Evolutionary conservation across 768 basidiomycete species (phyloP).

Genomic region (Suillus placidus): DNA sequence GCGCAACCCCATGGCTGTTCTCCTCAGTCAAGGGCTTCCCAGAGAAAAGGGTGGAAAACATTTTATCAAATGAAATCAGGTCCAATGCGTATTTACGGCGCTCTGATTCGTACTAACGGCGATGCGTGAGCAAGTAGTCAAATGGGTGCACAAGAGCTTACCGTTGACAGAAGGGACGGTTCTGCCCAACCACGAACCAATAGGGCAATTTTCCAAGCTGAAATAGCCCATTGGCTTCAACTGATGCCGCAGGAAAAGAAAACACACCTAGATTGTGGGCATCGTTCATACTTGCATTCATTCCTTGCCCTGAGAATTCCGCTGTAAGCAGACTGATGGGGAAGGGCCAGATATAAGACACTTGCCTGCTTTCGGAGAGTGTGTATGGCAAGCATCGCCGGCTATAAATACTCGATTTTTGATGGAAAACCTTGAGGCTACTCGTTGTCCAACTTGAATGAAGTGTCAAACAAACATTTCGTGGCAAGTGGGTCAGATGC

Average conservation of each 20-base stretch:
- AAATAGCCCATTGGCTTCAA: constrained; percentile 1
- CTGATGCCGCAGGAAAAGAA: not conserved
- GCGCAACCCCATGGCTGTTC: constrained; percentile 40
- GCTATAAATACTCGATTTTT: constrained; percentile 57
- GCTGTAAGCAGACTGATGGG: constrained; percentile 13
- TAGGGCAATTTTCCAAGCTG: constrained; percentile 56
- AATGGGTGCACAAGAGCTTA: constrained; percentile 26
- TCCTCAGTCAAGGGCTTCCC: constrained; percentile 48
- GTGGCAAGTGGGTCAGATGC: constrained; percentile 10
- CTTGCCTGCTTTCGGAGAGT: constrained; percentile 45
- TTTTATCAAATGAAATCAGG: constrained; percentile 55
- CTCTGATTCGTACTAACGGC: constrained; percentile 51
- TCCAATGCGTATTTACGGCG: constrained; percentile 56
- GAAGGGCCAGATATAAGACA: not conserved
- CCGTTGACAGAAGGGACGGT: constrained; percentile 47
- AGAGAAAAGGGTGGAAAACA: constrained; percentile 54
- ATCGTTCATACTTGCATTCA: constrained; percentile 59
- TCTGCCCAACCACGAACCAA: constrained; percentile 53
- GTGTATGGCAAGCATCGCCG: constrained; percentile 55
- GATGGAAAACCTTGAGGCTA: constrained; percentile 52
- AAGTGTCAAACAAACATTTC: not conserved
- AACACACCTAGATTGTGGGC: constrained; percentile 50
- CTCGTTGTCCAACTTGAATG: constrained; percentile 53
- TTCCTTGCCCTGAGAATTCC: constrained; percentile 47
- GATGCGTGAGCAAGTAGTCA: not conserved